Base-by-base conservation (phyloP, 2,329 filamentous ascomycete species). In the Apiospora arundinis region DNA sequence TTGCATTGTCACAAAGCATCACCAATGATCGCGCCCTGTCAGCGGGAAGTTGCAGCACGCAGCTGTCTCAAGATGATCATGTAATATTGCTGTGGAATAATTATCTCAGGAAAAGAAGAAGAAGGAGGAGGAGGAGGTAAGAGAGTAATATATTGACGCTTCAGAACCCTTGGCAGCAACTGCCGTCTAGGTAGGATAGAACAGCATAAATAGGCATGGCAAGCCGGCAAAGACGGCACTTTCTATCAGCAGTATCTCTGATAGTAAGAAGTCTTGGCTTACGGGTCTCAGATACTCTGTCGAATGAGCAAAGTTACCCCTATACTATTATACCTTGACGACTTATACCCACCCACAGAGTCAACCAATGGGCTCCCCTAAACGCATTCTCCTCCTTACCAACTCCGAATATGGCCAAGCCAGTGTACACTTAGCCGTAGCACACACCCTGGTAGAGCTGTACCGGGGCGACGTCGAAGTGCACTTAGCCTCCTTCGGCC, bases 321-420 rank as follows among this genome's bases (percentile, higher is more conserved):
- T 60, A 11, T 21, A 11, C 25, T 16, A 9, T 23, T 28, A 21
- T 32, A 60, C 2, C 1, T 28, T 9, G 14, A 45, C 2, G 12
- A 37, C 52, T 21, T 60, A 37, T 7, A 60, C 16, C 16, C 25
- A 37, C 52, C 52, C 52, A 37, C 6, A 37, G 16, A 32, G 18
- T 2, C 16, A 60, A 60, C 52, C 52, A 60, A 70, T 70, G 65
- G n/a, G 32, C 2, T 0, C 49, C 28, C 14, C 63, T 14, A 67
- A 68, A 45, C 45, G 70, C 21, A 28, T 68, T n/a, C 40, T 70
- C 18, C 56, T 70, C 14, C 45, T 70, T 28, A 63, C 70, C 12
- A 70, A 70, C 70, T 68, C 45, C 44, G 70, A 70, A 44, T 63
- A 70, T n/a, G 25, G 49, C 48, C 52, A 60, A 60, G 28, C 28